Evolutionary conservation across 2,329 filamentous ascomycete genomes (phyloP).

Genomic region (Aspergillus vadensis): DNA sequence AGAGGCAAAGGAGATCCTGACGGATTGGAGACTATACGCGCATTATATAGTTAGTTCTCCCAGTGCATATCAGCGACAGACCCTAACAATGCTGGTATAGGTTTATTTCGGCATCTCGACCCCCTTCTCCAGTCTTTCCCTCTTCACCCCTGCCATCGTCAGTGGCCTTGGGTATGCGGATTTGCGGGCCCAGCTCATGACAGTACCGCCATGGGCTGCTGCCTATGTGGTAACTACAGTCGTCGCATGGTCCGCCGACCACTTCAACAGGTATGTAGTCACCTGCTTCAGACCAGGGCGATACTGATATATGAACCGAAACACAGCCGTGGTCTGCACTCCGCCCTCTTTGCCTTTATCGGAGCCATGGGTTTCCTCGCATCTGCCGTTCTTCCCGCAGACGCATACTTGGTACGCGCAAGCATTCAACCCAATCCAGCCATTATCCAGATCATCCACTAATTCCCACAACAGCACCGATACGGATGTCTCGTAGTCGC

Average conservation of each 20-base stretch:
- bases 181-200: constrained; percentile 65
- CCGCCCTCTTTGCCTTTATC: constrained; percentile 52
- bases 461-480: constrained; percentile 43
- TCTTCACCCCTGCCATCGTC: constrained; percentile 67
- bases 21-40: constrained; percentile 55
- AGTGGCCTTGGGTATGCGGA: constrained; percentile 58
- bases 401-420: constrained; percentile 53
- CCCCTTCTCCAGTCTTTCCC: constrained; percentile 61
- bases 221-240: constrained; percentile 57
- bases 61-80: neutral
- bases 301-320: constrained; percentile 22
- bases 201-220: constrained; percentile 65
- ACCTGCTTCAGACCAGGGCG: neutral
- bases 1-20: constrained; percentile 51
- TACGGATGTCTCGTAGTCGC: constrained; percentile 72
- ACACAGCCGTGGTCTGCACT: constrained; percentile 52
- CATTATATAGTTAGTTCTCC: constrained; percentile 46
- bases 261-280: constrained; percentile 39
- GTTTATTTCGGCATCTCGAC: constrained; percentile 56
- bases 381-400: constrained; percentile 63
- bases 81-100: constrained; percentile 27
- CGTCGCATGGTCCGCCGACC: constrained; percentile 64
- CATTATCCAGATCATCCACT: neutral
- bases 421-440: neutral
- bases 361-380: constrained; percentile 62